Evolutionary conservation across 140 eudicot species (phyloP).

Genomic region (Oenanthe javanica): DNA sequence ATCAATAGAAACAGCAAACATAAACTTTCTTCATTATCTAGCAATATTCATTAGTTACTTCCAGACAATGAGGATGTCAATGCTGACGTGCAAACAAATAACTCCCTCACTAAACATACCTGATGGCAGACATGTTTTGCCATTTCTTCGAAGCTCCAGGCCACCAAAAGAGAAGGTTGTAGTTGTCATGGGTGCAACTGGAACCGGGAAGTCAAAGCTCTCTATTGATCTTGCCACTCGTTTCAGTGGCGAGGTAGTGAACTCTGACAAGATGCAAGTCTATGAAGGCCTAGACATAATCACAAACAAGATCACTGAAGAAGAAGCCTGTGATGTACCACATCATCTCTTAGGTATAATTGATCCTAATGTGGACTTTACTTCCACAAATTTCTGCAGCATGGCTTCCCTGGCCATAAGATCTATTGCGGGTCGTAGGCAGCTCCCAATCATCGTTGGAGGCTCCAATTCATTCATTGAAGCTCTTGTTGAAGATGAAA

Average conservation of each 20-base stretch:
- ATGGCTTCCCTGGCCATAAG: constrained; percentile 52
- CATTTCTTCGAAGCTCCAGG: constrained; percentile 28
- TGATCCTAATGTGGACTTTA: constrained; percentile 55
- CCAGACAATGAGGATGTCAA: constrained; percentile 33
- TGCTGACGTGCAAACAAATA: constrained; percentile 36
- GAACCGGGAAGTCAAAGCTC: constrained; percentile 29
- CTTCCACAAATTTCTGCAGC: constrained; percentile 46
- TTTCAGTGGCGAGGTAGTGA: constrained; percentile 57
- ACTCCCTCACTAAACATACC: constrained; percentile 39
- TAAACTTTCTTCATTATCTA: background rate
- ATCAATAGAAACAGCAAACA: constrained; percentile 6
- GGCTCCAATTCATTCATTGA: constrained; percentile 89
- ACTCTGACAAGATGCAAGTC: constrained; percentile 38
- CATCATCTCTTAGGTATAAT: constrained; percentile 78
- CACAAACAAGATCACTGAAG: constrained; percentile 28
- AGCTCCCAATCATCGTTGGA: constrained; percentile 85
- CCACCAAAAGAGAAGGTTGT: constrained; percentile 66
- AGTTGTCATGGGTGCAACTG: constrained; percentile 70
- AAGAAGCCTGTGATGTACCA: constrained; percentile 22
- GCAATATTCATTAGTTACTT: background rate
- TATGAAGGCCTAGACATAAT: constrained; percentile 29
- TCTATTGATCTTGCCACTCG: constrained; percentile 24
- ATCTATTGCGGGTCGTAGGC: constrained; percentile 50
- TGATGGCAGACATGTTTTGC: constrained; percentile 24
- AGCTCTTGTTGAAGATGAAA: constrained; percentile 42